Evolutionary conservation across 495 filamentous ascomycete genomes (phyloP).

Genomic region (Platismatia glauca): DNA sequence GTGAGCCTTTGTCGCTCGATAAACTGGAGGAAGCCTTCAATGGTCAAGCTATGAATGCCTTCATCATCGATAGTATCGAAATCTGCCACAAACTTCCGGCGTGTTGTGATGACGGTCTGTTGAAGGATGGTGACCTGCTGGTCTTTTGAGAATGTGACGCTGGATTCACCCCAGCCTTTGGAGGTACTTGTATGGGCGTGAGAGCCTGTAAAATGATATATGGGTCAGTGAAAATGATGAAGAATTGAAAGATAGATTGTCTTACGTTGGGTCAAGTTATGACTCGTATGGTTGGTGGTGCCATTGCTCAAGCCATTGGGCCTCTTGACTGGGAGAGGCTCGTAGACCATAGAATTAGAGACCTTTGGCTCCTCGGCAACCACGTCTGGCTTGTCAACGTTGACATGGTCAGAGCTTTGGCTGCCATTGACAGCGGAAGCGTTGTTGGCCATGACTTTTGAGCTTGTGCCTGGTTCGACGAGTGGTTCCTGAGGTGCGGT

Average conservation of each 20-base stretch:
- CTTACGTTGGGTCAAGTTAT: conserved; percentile 7
- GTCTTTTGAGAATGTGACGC: conserved; percentile 7
- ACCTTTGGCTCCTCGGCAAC: neutral
- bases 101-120: conserved; percentile 17
- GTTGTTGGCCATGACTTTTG: conserved; percentile 1
- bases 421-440: conserved; percentile 1
- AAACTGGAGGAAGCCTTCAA: conserved; percentile 26
- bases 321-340: neutral
- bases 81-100: conserved; percentile 12
- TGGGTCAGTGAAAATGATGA: neutral
- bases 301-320: conserved; percentile 2
- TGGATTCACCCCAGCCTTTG: conserved; percentile 7
- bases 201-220: neutral
- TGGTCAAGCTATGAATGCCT: conserved; percentile 18
- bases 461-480: neutral
- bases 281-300: neutral
- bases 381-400: conserved; percentile 3
- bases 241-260: too few species aligned
- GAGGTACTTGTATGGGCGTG: conserved; percentile 2
- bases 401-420: neutral
- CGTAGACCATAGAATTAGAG: neutral
- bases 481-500: neutral
- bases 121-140: conserved; percentile 21
- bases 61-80: conserved; percentile 16
- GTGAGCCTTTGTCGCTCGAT: conserved; percentile 34